phyloP scores from a whole-genome alignment of 371 early-diverging fungal species.

The Syncephalastrum monosporum region DNA sequence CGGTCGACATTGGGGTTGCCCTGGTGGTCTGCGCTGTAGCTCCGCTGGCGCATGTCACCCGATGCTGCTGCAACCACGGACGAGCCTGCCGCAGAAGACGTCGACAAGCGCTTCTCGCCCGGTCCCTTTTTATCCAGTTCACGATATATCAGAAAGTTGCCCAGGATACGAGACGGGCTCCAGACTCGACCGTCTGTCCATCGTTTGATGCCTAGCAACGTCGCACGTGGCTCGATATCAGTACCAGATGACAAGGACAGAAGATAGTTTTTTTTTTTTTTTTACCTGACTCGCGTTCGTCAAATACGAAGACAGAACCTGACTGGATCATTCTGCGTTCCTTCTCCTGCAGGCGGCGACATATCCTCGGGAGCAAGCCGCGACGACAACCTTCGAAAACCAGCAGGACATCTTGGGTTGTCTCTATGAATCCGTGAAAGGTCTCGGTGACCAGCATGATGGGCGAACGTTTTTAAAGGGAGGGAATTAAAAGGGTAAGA shows the following conservation, averaged over 20 bases:
- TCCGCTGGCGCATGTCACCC: slow-evolving; percentile 19
- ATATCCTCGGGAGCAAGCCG: slow-evolving; percentile 55
- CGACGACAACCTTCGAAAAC: slow-evolving; percentile 69
- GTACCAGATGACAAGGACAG: too few species aligned
- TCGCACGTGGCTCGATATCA: background rate
- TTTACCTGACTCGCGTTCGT: slow-evolving; percentile 61
- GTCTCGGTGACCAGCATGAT: slow-evolving; percentile 41
- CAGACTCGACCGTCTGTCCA: slow-evolving; percentile 78
- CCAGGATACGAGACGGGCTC: slow-evolving; percentile 73
- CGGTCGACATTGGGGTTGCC: slow-evolving; percentile 28
- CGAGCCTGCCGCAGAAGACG: slow-evolving; percentile 17
- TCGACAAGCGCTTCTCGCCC: slow-evolving; percentile 32
- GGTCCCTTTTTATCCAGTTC: slow-evolving; percentile 52
- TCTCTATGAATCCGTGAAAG: slow-evolving; percentile 55
- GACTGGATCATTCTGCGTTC: slow-evolving; percentile 60
- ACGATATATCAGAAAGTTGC: slow-evolving; percentile 66
- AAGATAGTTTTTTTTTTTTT: background rate
- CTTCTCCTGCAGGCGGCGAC: slow-evolving; percentile 58
- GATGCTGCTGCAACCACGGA: slow-evolving; percentile 5
- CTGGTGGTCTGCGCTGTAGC: slow-evolving; percentile 22
- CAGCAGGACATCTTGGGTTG: slow-evolving; percentile 63
- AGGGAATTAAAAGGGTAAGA: background rate
- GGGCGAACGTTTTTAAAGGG: background rate
- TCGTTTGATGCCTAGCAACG: slow-evolving; percentile 58
- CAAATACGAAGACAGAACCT: slow-evolving; percentile 73